These are phyloP conservation scores for Camelina hispida DNA, from an alignment of 345 rosid species.

Conservation along the genomic window DNA sequence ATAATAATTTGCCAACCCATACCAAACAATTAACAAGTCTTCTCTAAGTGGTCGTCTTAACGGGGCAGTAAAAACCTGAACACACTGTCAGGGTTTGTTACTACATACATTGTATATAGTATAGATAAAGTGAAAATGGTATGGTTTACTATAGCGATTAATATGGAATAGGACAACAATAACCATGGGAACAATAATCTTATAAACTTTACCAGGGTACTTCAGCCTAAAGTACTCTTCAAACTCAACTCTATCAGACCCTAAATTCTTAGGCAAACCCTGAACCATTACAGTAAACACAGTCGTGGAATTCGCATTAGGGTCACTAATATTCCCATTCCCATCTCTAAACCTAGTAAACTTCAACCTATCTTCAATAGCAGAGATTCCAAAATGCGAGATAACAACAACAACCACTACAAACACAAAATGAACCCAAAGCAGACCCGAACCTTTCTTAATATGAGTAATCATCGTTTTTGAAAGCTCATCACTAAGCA, in stretches of 20 bases:
- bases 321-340: conserved; percentile 82
- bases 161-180: too few relatives aligned
- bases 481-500: conserved; percentile 77
- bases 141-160: too few relatives aligned
- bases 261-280: conserved; percentile 86
- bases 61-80: too few relatives aligned
- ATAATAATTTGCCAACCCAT: too few relatives aligned
- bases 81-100: too few relatives aligned
- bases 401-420: conserved; percentile 62
- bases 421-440: conserved; percentile 88
- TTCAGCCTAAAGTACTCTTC: conserved; percentile 48
- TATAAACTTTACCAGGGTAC: conserved; percentile 88
- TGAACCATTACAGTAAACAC: conserved; percentile 87
- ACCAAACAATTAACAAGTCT: too few relatives aligned
- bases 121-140: too few relatives aligned
- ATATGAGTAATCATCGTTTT: conserved; percentile 84
- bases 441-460: conserved; percentile 73
- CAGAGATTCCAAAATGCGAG: conserved; percentile 76
- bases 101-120: too few relatives aligned
- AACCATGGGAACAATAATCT: conserved; percentile 32
- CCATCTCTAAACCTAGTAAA: conserved; percentile 95
- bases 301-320: conserved; percentile 68
- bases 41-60: too few relatives aligned
- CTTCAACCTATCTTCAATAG: conserved; percentile 66
- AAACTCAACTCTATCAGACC: conserved; percentile 7